phyloP scores from a whole-genome alignment of 352 stramenopile species.

The Globisporangium takayamanum region DNA sequence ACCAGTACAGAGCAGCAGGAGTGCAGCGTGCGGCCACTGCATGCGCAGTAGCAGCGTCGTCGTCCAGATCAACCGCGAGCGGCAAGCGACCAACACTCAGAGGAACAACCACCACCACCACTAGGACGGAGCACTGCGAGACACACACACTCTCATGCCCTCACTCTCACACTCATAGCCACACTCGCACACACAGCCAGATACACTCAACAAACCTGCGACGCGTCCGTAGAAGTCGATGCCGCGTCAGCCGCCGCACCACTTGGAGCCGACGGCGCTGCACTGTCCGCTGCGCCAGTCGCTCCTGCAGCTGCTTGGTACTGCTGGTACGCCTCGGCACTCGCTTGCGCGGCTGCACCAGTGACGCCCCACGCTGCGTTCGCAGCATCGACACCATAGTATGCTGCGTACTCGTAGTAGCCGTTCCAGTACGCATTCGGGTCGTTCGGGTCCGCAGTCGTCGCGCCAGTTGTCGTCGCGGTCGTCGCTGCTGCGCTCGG shows the following conservation, averaged over 20 bases:
- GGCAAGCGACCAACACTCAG: too few species aligned
- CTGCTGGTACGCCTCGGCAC: conserved; percentile 62
- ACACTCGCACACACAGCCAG: conserved; percentile 1
- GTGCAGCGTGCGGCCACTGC: too few species aligned
- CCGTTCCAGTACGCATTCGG: conserved; percentile 87
- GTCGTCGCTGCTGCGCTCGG: conserved; percentile 9
- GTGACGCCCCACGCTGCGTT: conserved; percentile 84
- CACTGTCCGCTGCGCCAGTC: conserved; percentile 13
- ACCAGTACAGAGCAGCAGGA: too few species aligned
- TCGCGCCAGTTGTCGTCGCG: conserved; percentile 14
- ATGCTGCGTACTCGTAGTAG: conserved; percentile 86
- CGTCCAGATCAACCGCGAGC: conserved; percentile 4
- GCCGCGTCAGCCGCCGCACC: conserved; percentile 8
- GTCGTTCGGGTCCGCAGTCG: conserved; percentile 72
- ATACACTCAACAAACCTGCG: conserved; percentile 63
- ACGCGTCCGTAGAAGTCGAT: conserved; percentile 17
- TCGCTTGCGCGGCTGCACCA: conserved; percentile 59
- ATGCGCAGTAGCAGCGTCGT: conserved; percentile 13
- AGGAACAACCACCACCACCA: conserved; percentile 13
- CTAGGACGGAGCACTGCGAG: conserved; percentile 4
- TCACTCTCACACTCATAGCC: conserved; percentile 18
- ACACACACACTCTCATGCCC: conserved; percentile 3
- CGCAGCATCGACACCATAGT: conserved; percentile 82
- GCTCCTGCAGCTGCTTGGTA: conserved; percentile 45
- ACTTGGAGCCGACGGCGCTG: conserved; percentile 10